Evolutionary conservation across 345 rosid genomes (phyloP).

Genomic region (Ceriops tagal): DNA sequence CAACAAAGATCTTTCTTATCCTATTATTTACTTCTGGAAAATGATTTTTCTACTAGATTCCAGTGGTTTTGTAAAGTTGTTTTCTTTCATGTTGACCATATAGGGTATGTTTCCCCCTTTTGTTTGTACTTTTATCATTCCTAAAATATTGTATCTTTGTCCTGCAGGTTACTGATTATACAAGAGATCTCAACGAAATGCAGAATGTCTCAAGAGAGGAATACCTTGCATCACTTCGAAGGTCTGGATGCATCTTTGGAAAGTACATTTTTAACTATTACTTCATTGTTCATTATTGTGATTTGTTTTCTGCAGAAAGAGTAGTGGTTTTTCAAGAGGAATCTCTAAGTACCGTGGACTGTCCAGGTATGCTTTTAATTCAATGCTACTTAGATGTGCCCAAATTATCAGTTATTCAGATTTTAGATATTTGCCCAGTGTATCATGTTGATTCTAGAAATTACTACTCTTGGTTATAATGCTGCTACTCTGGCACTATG

Average conservation of each 20-base stretch:
- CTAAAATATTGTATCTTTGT: conserved; percentile 8
- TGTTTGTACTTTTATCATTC: background rate
- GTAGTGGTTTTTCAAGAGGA: conserved; percentile 97
- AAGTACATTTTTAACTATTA: conserved; percentile 4
- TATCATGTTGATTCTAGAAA: background rate
- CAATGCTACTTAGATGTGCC: background rate
- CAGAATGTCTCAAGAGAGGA: conserved; percentile 92
- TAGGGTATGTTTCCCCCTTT: too few species aligned
- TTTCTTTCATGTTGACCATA: too few species aligned
- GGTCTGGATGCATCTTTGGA: conserved; percentile 42
- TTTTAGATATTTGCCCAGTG: background rate
- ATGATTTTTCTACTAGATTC: background rate
- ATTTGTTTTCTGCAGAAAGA: conserved; percentile 63
- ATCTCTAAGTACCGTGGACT: conserved; percentile 90
- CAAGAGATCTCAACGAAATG: conserved; percentile 98
- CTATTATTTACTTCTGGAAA: background rate
- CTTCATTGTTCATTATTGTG: conserved; percentile 27
- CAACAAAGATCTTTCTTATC: background rate
- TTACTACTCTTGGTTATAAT: background rate
- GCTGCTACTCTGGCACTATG: too few species aligned
- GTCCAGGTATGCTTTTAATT: conserved; percentile 51
- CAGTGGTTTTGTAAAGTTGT: too few species aligned
- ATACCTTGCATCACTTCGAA: conserved; percentile 88
- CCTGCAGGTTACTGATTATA: conserved; percentile 78
- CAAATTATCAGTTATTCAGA: background rate